Base-by-base conservation (phyloP, 2,329 filamentous ascomycete species). In the Microcyclospora tardicrescens region DNA sequence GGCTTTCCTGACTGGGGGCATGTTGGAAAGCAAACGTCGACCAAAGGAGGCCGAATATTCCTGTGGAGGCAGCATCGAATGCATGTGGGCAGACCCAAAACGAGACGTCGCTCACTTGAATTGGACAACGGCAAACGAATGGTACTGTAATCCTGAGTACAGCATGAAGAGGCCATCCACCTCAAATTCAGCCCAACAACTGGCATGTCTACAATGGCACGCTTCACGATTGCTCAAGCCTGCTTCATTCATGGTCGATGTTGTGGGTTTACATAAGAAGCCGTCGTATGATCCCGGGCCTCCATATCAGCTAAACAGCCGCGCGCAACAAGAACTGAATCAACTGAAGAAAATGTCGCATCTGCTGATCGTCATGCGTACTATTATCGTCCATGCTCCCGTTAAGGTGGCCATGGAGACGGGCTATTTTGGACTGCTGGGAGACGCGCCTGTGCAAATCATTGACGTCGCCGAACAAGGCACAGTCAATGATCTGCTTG, bases 381-480 rank as follows among this genome's bases (percentile, higher is more conserved):
- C 38, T 16, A 15, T 43, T 35, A 34, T 45, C 24, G 33, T 45
- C 29, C 40, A 45, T 35, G 32, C 35, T 16, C 30, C 38, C 16
- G 2, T 36, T 30, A 19, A 19, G 31, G 24, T 16, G 16, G 43
- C 33, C 19, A 38, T 28, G 13, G 36, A 16, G 6, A 38, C 35
- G 27, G 43, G 43, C 27, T 38, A 43, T 24, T 43, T 45, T 33
- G 43, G 43, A 31, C 32, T 43, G 6, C 35, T 37, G 9, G 41
- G 41, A 13, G 43, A 45, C 28, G 43, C 37, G 15, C 30, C 16
- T 16, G 15, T 45, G 19, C 43, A 45, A 35, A 28, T 45, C 24
- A 34, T 45, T 14, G 41, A 43, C 19, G 40, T 37, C n/a, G 14
- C 28, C 15, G 38, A 40, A 16, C 14, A 31, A 11, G 24, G 12